Percentiles rank a stretch among this genome's conserved stretches.
Evolutionary conservation across 345 rosid species (phyloP).

Genomic region (Ailanthus altissimus): DNA sequence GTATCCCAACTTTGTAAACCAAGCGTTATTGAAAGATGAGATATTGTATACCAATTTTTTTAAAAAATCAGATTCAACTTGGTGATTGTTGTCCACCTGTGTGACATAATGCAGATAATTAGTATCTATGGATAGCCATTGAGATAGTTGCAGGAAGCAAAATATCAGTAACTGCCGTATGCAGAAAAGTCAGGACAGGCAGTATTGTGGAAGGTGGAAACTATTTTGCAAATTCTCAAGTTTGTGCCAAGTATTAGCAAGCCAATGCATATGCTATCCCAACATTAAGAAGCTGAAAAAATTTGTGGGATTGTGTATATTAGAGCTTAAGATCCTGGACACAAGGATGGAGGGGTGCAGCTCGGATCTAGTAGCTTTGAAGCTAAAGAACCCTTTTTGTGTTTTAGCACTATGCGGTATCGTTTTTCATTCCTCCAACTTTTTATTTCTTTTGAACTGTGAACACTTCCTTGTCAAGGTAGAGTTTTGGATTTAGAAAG

Average conservation of each 20-base stretch:
- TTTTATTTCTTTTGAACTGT: too few relatives aligned
- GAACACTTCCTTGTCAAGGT: too few relatives aligned
- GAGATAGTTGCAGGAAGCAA: not conserved
- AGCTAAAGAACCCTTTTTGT: too few relatives aligned
- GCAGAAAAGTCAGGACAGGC: not conserved
- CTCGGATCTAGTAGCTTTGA: not conserved
- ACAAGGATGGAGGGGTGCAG: not conserved
- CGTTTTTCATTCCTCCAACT: too few relatives aligned
- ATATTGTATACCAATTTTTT: not conserved
- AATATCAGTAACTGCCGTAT: not conserved
- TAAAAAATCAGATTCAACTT: not conserved
- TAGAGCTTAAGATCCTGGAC: not conserved
- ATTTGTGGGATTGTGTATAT: not conserved
- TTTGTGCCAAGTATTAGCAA: not conserved
- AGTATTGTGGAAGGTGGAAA: too few relatives aligned
- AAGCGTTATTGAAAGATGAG: not conserved
- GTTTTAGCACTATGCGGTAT: too few relatives aligned
- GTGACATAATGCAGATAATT: slow-evolving; percentile 11
- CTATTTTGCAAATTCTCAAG: not conserved
- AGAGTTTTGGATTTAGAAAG: too few relatives aligned
- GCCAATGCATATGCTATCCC: not conserved
- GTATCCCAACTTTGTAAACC: too few relatives aligned
- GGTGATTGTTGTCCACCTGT: not conserved
- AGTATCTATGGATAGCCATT: not conserved
- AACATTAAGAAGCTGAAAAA: not conserved